Percentiles rank a stretch among this genome's conserved stretches.
Evolutionary conservation across 352 stramenopile genomes (phyloP).

Genomic region (Phytophthora fragariae): DNA sequence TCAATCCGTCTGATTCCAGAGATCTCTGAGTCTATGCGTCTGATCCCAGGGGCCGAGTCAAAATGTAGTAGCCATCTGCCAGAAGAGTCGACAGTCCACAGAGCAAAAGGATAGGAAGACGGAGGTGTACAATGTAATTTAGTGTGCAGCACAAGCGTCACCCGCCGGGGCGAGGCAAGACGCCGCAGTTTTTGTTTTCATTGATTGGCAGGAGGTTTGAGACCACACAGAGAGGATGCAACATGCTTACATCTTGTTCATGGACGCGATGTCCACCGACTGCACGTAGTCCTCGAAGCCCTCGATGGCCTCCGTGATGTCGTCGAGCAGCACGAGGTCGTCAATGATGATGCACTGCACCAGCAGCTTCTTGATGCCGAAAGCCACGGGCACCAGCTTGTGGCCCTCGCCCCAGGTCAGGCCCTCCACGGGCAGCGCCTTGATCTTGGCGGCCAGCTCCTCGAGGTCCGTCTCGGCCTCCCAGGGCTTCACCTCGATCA

Average conservation of each 20-base stretch:
- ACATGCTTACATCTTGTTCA: constrained; percentile 87
- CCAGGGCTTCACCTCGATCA: constrained; percentile 80
- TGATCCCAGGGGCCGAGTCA: too few relatives aligned
- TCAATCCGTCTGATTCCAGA: too few relatives aligned
- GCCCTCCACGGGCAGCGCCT: constrained; percentile 72
- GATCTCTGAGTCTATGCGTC: too few relatives aligned
- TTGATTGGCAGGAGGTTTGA: not conserved
- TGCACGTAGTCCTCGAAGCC: constrained; percentile 87
- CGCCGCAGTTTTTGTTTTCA: not conserved
- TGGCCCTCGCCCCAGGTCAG: constrained; percentile 80
- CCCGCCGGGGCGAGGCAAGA: not conserved
- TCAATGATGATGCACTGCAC: constrained; percentile 76
- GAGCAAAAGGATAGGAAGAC: not conserved
- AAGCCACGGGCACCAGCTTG: too few relatives aligned
- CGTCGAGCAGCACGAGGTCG: constrained; percentile 79
- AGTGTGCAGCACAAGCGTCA: not conserved
- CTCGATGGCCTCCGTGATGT: constrained; percentile 86
- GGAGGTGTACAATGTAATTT: constrained; percentile 3
- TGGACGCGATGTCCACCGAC: constrained; percentile 82
- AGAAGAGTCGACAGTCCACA: too few relatives aligned
- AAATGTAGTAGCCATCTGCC: too few relatives aligned
- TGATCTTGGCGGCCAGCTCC: constrained; percentile 76
- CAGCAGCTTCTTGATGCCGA: too few relatives aligned
- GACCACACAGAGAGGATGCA: not conserved
- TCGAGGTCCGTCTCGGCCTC: constrained; percentile 83